Percentiles rank a stretch among this genome's conserved stretches.
Evolutionary conservation across 345 rosid genomes (phyloP).

Genomic region (Erodium maritimum): DNA sequence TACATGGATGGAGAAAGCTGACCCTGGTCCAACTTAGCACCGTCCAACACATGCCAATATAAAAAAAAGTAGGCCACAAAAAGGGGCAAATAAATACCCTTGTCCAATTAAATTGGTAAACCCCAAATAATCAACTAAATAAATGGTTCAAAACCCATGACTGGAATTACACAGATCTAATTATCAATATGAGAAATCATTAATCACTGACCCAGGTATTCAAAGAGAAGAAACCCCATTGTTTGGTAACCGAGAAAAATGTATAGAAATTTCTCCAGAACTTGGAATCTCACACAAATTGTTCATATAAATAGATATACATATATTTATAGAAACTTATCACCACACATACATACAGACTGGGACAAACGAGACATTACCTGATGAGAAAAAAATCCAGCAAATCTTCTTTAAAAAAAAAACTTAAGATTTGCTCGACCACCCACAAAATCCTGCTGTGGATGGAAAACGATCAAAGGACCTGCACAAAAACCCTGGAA

Average conservation of each 20-base stretch:
- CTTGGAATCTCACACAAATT: background rate
- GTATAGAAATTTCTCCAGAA: background rate
- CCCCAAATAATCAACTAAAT: no score
- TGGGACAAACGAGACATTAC: background rate
- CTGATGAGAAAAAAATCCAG: background rate
- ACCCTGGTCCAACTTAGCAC: no score
- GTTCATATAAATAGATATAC: background rate
- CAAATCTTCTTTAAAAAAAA: background rate
- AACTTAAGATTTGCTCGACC: background rate
- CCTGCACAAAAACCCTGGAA: background rate
- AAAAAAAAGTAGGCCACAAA: no score
- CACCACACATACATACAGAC: background rate
- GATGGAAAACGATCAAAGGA: background rate
- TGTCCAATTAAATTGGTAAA: no score
- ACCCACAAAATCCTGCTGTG: background rate
- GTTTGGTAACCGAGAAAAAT: background rate
- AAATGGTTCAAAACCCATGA: no score
- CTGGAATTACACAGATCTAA: no score
- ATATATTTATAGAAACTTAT: background rate
- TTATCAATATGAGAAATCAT: no score
- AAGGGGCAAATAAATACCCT: no score
- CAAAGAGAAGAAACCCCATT: background rate
- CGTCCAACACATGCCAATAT: no score
- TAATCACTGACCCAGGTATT: no score
- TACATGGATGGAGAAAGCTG: no score